phyloP scores from a whole-genome alignment of 164 flowering plant genomes.

The Stephania yunnanensis region DNA sequence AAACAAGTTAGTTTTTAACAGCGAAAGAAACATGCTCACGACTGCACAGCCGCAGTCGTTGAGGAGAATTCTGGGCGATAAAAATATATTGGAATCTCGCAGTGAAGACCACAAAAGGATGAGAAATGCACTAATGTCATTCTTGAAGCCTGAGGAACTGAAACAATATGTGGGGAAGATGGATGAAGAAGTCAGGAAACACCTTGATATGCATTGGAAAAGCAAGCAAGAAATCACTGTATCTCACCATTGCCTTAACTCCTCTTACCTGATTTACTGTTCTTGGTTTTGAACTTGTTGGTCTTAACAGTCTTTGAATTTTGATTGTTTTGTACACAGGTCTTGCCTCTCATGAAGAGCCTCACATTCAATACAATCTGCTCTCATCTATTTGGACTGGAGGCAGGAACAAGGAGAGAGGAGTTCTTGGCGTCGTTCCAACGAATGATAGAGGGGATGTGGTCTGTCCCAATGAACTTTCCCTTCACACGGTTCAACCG shows the following conservation, averaged over 20 bases:
- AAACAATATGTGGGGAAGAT: conserved; percentile 25
- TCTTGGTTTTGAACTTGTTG: background rate
- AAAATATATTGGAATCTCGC: conserved; percentile 23
- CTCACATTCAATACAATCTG: conserved; percentile 62
- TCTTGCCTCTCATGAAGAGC: conserved; percentile 55
- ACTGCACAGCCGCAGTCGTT: conserved; percentile 26
- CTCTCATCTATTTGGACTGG: conserved; percentile 50
- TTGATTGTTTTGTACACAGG: conserved; percentile 23
- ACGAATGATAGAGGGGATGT: conserved; percentile 47
- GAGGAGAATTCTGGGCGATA: conserved; percentile 25
- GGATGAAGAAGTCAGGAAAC: conserved; percentile 19
- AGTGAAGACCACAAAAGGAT: conserved; percentile 28
- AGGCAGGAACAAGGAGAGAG: conserved; percentile 34
- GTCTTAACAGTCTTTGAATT: background rate
- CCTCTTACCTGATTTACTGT: background rate
- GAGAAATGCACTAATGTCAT: conserved; percentile 19
- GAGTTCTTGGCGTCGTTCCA: conserved; percentile 29
- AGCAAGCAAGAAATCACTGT: conserved; percentile 18
- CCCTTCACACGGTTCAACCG: conserved; percentile 61
- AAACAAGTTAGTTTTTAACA: conserved; percentile 32
- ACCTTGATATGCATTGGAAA: conserved; percentile 20
- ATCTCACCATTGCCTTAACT: background rate
- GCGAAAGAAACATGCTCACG: conserved; percentile 15
- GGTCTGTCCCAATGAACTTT: conserved; percentile 56
- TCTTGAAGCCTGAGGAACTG: conserved; percentile 27